Base-by-base conservation (phyloP, 495 filamentous ascomycete genomes). In the Penicillium riverlandense region DNA sequence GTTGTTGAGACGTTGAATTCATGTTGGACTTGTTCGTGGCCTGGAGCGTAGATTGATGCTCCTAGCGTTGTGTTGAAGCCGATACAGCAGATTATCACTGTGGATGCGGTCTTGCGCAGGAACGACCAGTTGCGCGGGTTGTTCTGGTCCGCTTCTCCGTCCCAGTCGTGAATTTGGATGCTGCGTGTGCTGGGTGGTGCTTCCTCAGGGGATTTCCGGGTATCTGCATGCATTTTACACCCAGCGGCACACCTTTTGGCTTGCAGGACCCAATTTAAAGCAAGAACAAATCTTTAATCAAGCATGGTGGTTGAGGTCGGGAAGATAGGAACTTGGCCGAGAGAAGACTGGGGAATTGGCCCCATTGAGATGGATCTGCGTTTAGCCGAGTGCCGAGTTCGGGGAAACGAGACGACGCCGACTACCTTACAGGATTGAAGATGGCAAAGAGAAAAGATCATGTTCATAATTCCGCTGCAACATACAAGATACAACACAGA, bases 1-100 rank as follows among this genome's bases (percentile, higher is more conserved):
- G 77, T 79, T 28, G 63, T 60, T 6, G 67, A 67, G 13, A 76
- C 58, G 12, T 65, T 43, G 50, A 80, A 82, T 6, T 64, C 55
- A 10, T 57, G 36, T 30, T 57, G 53, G 11, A 84, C 55, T 9
- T 67, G 48, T 1, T 59, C 47, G 39, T 66, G 52, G 12, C 43
- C 43, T 12, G 43, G 43, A 0, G 43, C 15, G 29, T 38, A 45
- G 12, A 38, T 45, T 14, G 43, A 45, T 11, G 43, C 36, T 8
- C 16, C 43, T 1, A 45, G 43, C 3, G 43, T 45, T 22, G 43
- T 45, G 13, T 14, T 45, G 27, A 45, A 38, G 11, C 43, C 43
- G 16, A 45, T 38, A n/a, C 13, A 30, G 35, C 43, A 45, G 1
- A 45, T 45, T 12, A 45, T 38, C 4, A 45, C 14, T 2, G 36